Base-by-base conservation (phyloP, 306 rosid genomes). In the Sophora flavescens region DNA sequence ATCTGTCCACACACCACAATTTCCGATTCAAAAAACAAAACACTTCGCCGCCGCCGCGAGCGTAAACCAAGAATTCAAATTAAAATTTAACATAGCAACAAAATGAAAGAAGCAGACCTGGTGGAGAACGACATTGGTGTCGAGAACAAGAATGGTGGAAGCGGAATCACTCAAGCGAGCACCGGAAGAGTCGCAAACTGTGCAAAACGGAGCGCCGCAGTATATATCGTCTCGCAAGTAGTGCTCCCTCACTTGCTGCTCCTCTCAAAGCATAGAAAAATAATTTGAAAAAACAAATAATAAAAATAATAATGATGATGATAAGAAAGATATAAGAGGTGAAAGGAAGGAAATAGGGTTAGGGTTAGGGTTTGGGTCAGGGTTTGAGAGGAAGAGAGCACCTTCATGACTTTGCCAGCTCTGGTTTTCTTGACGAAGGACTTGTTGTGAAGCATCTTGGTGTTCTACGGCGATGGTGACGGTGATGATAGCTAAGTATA, bases 61-160 rank as follows among this genome's bases (percentile, higher is more conserved):
- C 14, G 0, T 41, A 41, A 39, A 50, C 62, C 26, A 70, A 28
- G 44, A 6, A 11, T 52, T 26, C 12, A 38, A 57, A 57, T 6
- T 6, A n/a, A 66, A 70, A 32, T 6, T 12, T 12, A 14, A 47
- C 6, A 0, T 2, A 6, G 17, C 28, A 42, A 50, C 3, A 30
- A 56, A 41, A 0, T 5, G 15, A 32, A 54, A 52, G 56, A 58
- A 50, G 45, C 35, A 75, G 61, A 76, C 98, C 97, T 93, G 98
- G 48, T 80, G 80, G 82, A 96, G 97, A 78, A 92, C 97, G 35
- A 91, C 99, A 82, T 96, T 96, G 62, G 99, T 96, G 77, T 96
- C 99, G 8, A 91, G 54, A 39, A 96, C 80, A 63, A 96, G 96
- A 81, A 92, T 86, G 14, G 88, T 87, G 48, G 96, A 87, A 70